Percentiles rank a stretch among this genome's conserved stretches.
Conservation (phyloP, 768 basidiomycete genomes). For the Mycena albidolilacea region DNA sequence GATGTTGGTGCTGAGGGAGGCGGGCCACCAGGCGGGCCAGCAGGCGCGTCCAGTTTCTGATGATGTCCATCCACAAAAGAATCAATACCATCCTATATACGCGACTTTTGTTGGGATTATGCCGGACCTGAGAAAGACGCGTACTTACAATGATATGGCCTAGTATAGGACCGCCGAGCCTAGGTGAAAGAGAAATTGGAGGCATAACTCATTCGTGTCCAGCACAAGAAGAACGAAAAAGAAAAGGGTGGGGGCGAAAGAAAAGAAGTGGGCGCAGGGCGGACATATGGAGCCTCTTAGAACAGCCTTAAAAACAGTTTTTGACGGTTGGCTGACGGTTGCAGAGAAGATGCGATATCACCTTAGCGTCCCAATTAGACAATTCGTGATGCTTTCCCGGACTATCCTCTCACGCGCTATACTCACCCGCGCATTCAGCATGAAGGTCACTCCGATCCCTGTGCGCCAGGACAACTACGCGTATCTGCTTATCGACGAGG, state of each 20-base stretch:
- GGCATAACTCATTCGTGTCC: slow-evolving; percentile 38
- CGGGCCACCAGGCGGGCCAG: neutral
- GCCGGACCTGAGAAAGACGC: neutral
- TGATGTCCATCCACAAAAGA: neutral
- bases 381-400: neutral
- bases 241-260: slow-evolving; percentile 18
- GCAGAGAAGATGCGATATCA: neutral
- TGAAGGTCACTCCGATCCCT: slow-evolving; percentile 86
- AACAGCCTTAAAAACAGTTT: neutral
- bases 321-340: neutral
- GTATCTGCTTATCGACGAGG: slow-evolving; percentile 83
- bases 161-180: slow-evolving; percentile 2
- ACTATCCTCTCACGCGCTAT: slow-evolving; percentile 39
- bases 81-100: neutral
- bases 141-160: neutral
- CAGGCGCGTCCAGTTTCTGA: neutral
- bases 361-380: neutral
- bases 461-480: slow-evolving; percentile 90
- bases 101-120: too few relatives aligned
- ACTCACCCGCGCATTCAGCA: slow-evolving; percentile 49
- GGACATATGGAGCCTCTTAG: neutral
- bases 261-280: neutral
- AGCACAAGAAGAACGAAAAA: slow-evolving; percentile 35
- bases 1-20: neutral
- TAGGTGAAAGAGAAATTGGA: slow-evolving; percentile 1